Base-by-base conservation (phyloP, 306 rosid species). In the Trichosanthes truncata region DNA sequence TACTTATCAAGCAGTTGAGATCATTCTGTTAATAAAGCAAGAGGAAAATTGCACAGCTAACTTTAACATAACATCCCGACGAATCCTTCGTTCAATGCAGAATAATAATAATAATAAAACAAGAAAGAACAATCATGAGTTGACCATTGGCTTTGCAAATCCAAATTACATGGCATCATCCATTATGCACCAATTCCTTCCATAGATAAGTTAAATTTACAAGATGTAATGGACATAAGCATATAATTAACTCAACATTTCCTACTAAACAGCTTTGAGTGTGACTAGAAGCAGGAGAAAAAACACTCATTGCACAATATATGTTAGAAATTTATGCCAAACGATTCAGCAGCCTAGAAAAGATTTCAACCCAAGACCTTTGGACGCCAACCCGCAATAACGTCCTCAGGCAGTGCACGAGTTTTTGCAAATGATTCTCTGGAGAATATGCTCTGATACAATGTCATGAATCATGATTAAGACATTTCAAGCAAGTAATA, bases 381-480 rank as follows among this genome's bases (percentile, higher is more conserved):
- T 9, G 99, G 88, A 81, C 97, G 93, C 99, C 99, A 95, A 84
- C 99, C 98, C 3, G 87, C 93, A 82, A 95, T 83, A 40, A 92
- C 93, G 89, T 95, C 99, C 71, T 95, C 89, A 0, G 91, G 87
- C 76, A 80, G 84, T 18, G 97, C 89, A 40, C 93, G 82, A 29
- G 99, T 95, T 79, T 89, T 91, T 38, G 84, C 53, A 82, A 95
- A 95, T 4, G 99, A 95, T 74, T 91, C 97, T 86, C 79, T 86
- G 33, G 90, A 90, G 90, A 91, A 95, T 63, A 91, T 80, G 18
- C 79, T 83, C 99, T 95, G 95, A 78, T 82, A 63, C 20, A 52
- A 53, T 76, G 79, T n/a, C 41, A 73, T 25, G 15, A 73, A n/a
- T 21, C 74, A 68, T 29, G 56, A 73, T 43, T 23, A 45, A 71